phyloP scores from a whole-genome alignment of 2,329 filamentous ascomycete species.

The Bisporella sp. region DNA sequence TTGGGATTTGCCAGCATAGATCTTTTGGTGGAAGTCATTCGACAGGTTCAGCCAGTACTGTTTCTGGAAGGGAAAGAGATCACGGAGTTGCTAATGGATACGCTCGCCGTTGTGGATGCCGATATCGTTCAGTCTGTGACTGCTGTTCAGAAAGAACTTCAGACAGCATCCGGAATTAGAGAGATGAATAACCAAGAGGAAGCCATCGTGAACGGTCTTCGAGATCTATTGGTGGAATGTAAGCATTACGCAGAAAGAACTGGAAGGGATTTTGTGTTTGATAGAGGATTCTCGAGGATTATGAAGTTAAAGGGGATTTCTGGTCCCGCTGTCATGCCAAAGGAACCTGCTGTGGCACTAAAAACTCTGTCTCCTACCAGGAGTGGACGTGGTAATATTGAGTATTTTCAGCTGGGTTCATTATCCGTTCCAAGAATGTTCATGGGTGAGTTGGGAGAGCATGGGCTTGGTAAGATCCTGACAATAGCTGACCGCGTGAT shows the following conservation, averaged over 20 bases:
- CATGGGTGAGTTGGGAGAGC: slow-evolving; percentile 9
- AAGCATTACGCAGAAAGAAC: neutral
- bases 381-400: slow-evolving; percentile 8
- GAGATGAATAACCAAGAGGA: slow-evolving; percentile 10
- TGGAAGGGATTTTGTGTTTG: slow-evolving; percentile 9
- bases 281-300: slow-evolving; percentile 12
- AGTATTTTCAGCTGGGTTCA: slow-evolving; percentile 28
- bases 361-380: neutral
- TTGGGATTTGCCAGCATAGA: slow-evolving; percentile 25
- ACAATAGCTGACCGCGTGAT: no score
- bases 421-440: slow-evolving; percentile 35
- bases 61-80: slow-evolving; percentile 1
- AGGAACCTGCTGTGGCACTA: neutral
- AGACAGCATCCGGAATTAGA: slow-evolving; percentile 7
- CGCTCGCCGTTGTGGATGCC: slow-evolving; percentile 27
- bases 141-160: slow-evolving; percentile 18
- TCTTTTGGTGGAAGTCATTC: slow-evolving; percentile 10
- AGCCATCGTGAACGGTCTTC: slow-evolving; percentile 2
- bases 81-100: slow-evolving; percentile 11
- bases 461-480: no score
- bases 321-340: neutral
- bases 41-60: slow-evolving; percentile 6
- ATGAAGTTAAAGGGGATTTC: neutral
- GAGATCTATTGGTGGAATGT: slow-evolving; percentile 4
- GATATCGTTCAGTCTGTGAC: slow-evolving; percentile 22